A percentile compares a stretch with the other conserved stretches of the same genome.
Evolutionary conservation across 2,329 filamentous ascomycete species (phyloP).

Genomic region (Colletotrichum destructivum): DNA sequence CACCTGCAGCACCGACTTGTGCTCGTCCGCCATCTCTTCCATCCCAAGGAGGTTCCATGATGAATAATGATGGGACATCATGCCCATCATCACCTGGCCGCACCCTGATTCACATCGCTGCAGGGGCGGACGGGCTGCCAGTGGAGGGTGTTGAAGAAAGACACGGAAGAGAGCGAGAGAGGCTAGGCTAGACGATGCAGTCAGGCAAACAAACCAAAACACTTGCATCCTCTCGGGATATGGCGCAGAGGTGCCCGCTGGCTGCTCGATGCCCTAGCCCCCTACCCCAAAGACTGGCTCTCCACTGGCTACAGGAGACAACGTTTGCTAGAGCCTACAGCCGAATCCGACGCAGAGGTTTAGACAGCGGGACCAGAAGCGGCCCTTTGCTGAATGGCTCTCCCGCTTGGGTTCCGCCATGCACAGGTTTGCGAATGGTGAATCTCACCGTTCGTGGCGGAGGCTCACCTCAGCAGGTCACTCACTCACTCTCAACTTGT

Average conservation of each 20-base stretch:
- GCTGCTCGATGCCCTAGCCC: background rate
- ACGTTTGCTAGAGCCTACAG: background rate
- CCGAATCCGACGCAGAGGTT: slow-evolving; percentile 25
- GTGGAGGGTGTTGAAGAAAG: background rate
- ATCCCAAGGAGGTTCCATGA: background rate
- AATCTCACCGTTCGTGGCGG: slow-evolving; percentile 12
- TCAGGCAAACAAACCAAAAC: slow-evolving; percentile 4
- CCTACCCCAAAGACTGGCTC: background rate
- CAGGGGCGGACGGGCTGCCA: background rate
- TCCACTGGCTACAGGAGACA: background rate
- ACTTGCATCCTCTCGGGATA: background rate
- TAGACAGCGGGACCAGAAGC: slow-evolving; percentile 25
- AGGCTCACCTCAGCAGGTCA: slow-evolving; percentile 34
- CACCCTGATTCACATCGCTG: slow-evolving; percentile 11
- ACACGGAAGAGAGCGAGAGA: background rate
- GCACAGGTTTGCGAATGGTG: slow-evolving; percentile 4
- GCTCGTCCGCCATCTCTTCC: background rate
- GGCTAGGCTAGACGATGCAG: slow-evolving; percentile 3
- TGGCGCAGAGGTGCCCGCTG: slow-evolving; percentile 15
- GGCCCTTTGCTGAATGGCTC: slow-evolving; percentile 22
- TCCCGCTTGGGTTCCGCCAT: slow-evolving; percentile 17
- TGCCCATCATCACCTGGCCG: background rate
- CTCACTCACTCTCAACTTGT: background rate
- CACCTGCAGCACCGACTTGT: slow-evolving; percentile 6
- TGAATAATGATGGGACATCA: slow-evolving; percentile 4